Evolutionary conservation across 139 green algal species (phyloP).

Genomic region (Chlamydomonas sphaeroides): DNA sequence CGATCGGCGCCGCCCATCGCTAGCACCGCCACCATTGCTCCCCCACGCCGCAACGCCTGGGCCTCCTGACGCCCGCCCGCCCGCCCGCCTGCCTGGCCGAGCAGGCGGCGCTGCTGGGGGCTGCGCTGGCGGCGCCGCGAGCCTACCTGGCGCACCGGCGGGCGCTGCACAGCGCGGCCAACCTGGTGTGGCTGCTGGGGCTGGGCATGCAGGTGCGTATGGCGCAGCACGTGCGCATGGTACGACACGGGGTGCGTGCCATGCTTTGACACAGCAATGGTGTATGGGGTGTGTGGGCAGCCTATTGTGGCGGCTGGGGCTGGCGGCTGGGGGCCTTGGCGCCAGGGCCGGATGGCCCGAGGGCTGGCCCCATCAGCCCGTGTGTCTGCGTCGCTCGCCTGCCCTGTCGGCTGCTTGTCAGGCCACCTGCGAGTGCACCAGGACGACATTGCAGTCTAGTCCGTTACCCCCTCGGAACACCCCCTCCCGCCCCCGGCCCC

Average conservation of each 20-base stretch:
- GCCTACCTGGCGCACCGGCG: constrained; percentile 16
- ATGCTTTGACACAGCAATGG: background rate
- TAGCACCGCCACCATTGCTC: too few species aligned
- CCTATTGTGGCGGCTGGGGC: background rate
- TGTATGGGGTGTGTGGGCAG: background rate
- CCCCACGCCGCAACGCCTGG: too few species aligned
- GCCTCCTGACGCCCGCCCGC: background rate
- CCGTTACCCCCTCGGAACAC: too few species aligned
- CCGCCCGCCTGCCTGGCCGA: background rate
- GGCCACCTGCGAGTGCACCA: background rate
- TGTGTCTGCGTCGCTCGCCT: too few species aligned
- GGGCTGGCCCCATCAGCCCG: too few species aligned
- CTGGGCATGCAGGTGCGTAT: constrained; percentile 25
- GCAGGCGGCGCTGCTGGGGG: constrained; percentile 2
- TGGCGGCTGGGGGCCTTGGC: background rate
- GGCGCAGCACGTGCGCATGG: background rate
- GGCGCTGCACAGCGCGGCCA: background rate
- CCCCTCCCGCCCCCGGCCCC: too few species aligned
- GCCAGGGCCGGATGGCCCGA: background rate
- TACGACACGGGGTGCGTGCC: too few species aligned
- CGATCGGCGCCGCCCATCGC: too few species aligned
- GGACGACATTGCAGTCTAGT: too few species aligned
- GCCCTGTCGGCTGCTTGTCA: too few species aligned
- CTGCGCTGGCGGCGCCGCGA: background rate
- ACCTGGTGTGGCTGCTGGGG: constrained; percentile 7